A percentile compares a stretch with the other conserved stretches of the same genome.
phyloP scores from a whole-genome alignment of 148 eudicot species.

The Cornus kousa region DNA sequence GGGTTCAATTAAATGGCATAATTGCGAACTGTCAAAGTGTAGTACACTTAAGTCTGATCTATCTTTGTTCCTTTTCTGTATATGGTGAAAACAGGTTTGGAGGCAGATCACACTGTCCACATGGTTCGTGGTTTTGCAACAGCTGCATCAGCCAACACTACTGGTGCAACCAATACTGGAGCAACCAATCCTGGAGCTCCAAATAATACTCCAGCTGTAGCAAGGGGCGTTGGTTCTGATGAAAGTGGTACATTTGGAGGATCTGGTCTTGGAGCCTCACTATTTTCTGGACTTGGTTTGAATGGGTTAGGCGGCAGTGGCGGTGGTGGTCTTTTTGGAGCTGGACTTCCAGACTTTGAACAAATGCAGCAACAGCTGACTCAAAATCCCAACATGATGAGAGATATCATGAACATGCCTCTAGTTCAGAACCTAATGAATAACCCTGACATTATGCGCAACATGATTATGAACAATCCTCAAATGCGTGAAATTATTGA shows the following conservation, averaged over 20 bases:
- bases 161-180: conserved; percentile 28
- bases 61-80: background rate
- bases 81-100: conserved; percentile 34
- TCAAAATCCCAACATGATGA: conserved; percentile 26
- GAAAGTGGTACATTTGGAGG: conserved; percentile 30
- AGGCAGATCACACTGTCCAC: conserved; percentile 59
- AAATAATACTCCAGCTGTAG: conserved; percentile 25
- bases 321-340: conserved; percentile 23
- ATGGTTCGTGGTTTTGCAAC: conserved; percentile 57
- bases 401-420: conserved; percentile 25
- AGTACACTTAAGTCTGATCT: background rate
- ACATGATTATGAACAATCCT: conserved; percentile 20
- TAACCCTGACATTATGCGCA: conserved; percentile 23
- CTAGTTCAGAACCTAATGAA: conserved; percentile 25
- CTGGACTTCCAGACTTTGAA: conserved; percentile 29
- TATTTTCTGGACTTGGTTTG: conserved; percentile 24
- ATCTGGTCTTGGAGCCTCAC: conserved; percentile 34
- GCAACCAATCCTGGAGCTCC: conserved; percentile 26
- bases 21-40: background rate
- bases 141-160: conserved; percentile 26
- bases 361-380: conserved; percentile 26
- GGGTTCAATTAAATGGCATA: background rate
- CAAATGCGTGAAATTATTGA: conserved; percentile 31
- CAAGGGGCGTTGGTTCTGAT: conserved; percentile 24
- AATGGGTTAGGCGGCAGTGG: conserved; percentile 20